These are phyloP conservation scores for Colletotrichum euphorbiae DNA, from an alignment of 2,329 filamentous ascomycete genomes.

Conservation along the genomic window DNA sequence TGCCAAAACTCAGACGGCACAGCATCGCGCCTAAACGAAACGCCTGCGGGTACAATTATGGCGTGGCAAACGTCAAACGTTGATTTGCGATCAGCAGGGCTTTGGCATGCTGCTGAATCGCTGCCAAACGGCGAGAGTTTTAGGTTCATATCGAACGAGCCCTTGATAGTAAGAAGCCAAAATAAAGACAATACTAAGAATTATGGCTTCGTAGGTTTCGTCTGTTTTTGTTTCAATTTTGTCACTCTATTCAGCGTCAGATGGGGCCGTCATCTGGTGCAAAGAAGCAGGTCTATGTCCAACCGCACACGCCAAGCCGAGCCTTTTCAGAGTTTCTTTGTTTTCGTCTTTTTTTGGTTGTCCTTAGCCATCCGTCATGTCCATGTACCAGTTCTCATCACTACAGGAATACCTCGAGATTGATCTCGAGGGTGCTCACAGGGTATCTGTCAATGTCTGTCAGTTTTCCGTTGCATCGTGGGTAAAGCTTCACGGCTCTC, in stretches of 20 bases:
- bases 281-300: conserved; percentile 23
- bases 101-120: too few species aligned
- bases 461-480: conserved; percentile 7
- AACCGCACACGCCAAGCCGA: conserved; percentile 8
- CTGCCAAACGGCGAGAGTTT: too few species aligned
- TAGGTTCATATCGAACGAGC: not conserved
- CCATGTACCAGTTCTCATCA: conserved; percentile 39
- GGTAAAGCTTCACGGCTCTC: conserved; percentile 42
- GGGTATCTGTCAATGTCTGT: conserved; percentile 71
- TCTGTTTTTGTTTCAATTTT: conserved; percentile 36
- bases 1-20: too few species aligned
- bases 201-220: conserved; percentile 10
- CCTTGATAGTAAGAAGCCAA: not conserved
- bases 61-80: too few species aligned
- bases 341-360: not conserved
- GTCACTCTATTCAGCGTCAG: conserved; percentile 24
- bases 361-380: conserved; percentile 33
- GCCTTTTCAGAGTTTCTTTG: conserved; percentile 7
- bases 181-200: not conserved
- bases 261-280: not conserved
- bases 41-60: too few species aligned
- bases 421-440: conserved; percentile 93
- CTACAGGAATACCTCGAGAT: conserved; percentile 92
- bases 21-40: too few species aligned
- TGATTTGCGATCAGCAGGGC: too few species aligned